These are phyloP conservation scores for Mycena belliarum DNA, from an alignment of 768 basidiomycete genomes.

Conservation along the genomic window DNA sequence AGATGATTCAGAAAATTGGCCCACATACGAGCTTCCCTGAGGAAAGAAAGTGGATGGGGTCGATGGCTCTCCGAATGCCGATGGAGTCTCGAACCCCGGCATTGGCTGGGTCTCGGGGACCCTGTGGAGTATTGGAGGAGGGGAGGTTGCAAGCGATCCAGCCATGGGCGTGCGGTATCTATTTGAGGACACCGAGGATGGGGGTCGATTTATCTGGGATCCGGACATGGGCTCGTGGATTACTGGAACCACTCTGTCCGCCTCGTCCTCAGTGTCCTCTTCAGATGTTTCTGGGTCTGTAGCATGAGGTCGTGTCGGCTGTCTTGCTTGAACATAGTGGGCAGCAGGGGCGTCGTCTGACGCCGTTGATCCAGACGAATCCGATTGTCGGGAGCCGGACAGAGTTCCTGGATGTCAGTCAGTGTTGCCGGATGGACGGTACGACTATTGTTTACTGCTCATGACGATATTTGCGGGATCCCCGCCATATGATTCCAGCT, in stretches of 20 bases:
- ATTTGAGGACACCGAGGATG: slow-evolving; percentile 76
- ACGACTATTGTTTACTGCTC: slow-evolving; percentile 50
- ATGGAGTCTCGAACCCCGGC: slow-evolving; percentile 69
- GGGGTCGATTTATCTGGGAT: slow-evolving; percentile 56
- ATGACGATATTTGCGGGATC: slow-evolving; percentile 64
- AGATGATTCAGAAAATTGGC: slow-evolving; percentile 40
- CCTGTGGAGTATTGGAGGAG: slow-evolving; percentile 46
- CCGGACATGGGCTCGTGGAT: slow-evolving; percentile 30
- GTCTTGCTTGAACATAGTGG: slow-evolving; percentile 25
- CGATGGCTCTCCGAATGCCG: slow-evolving; percentile 62
- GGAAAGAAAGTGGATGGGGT: slow-evolving; percentile 40
- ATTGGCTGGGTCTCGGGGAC: slow-evolving; percentile 72
- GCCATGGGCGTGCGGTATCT: slow-evolving; percentile 79
- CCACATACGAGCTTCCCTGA: slow-evolving; percentile 40
- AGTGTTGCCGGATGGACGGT: background rate
- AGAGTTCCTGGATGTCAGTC: slow-evolving; percentile 37
- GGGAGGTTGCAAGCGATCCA: slow-evolving; percentile 59
- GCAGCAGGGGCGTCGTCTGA: slow-evolving; percentile 43
- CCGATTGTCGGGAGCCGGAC: slow-evolving; percentile 54
- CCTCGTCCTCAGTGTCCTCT: slow-evolving; percentile 47
- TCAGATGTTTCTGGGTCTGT: slow-evolving; percentile 41
- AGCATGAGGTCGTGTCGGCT: slow-evolving; percentile 23
- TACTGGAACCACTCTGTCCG: slow-evolving; percentile 27
- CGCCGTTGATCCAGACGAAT: slow-evolving; percentile 65
- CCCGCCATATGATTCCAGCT: slow-evolving; percentile 75